Percentiles rank a stretch among this genome's conserved stretches.
Evolutionary conservation across 768 basidiomycete genomes (phyloP).

Genomic region (Kwoniella dejecticola): DNA sequence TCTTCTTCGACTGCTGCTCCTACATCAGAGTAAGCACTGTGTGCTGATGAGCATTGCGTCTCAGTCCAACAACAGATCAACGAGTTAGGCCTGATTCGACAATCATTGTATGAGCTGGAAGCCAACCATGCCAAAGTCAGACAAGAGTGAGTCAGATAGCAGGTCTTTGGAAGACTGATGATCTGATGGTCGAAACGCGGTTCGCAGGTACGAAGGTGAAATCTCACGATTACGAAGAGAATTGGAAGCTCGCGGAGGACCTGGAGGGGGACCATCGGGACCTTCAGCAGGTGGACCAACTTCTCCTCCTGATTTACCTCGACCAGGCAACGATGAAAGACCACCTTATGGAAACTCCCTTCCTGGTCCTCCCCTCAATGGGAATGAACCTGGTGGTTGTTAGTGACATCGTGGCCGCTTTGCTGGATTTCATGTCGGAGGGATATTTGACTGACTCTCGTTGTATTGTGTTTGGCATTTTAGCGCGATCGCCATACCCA

Average conservation of each 20-base stretch:
- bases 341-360: constrained; percentile 50
- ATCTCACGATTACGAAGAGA: constrained; percentile 71
- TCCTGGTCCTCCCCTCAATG: constrained; percentile 56
- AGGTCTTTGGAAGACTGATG: neutral
- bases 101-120: constrained; percentile 89
- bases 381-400: constrained; percentile 55
- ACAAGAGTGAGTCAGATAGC: constrained; percentile 59
- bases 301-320: constrained; percentile 49
- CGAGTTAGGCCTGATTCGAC: constrained; percentile 85
- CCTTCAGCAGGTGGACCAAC: constrained; percentile 44
- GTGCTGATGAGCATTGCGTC: neutral
- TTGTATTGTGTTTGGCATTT: neutral
- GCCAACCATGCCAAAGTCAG: constrained; percentile 81
- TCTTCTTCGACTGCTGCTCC: no score
- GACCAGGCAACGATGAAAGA: constrained; percentile 34
- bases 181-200: neutral
- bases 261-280: constrained; percentile 11
- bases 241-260: constrained; percentile 59
- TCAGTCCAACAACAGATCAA: constrained; percentile 68
- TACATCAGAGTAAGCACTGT: constrained; percentile 28
- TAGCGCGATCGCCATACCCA: constrained; percentile 47
- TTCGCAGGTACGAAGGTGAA: constrained; percentile 72
- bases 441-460: neutral
- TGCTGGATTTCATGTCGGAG: neutral
- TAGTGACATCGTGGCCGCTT: constrained; percentile 25